Conservation (phyloP, 768 basidiomycete species). For the Baorangia bicolor region DNA sequence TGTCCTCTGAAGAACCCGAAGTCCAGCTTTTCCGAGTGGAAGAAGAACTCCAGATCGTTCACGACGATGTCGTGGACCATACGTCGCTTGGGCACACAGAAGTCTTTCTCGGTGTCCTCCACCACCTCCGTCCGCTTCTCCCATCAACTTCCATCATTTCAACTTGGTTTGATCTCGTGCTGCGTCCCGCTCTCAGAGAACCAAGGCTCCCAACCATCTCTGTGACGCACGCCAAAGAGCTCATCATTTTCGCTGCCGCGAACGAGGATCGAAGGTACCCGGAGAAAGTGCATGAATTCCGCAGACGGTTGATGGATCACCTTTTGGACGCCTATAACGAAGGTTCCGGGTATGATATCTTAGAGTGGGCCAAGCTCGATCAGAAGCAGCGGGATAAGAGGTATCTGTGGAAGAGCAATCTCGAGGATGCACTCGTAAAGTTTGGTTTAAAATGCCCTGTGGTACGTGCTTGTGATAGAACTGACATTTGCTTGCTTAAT, state of each 20-base stretch:
- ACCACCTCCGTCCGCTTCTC: constrained; percentile 60
- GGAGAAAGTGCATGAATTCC: constrained; percentile 62
- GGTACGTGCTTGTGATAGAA: constrained; percentile 44
- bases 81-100: constrained; percentile 60
- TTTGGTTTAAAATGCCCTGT: constrained; percentile 62
- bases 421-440: constrained; percentile 71
- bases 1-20: constrained; percentile 47
- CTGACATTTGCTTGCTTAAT: constrained; percentile 7
- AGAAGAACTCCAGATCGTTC: constrained; percentile 63
- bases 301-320: constrained; percentile 67
- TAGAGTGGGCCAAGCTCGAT: constrained; percentile 73
- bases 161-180: constrained; percentile 77
- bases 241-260: constrained; percentile 62
- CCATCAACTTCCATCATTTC: constrained; percentile 67
- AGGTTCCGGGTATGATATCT: constrained; percentile 65
- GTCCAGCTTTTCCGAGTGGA: constrained; percentile 51
- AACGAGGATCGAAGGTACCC: constrained; percentile 41
- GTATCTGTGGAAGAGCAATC: constrained; percentile 71
- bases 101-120: constrained; percentile 63
- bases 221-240: constrained; percentile 66
- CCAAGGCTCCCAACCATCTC: constrained; percentile 60
- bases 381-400: constrained; percentile 58
- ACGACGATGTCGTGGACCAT: constrained; percentile 65
- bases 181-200: constrained; percentile 76
- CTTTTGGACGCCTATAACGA: constrained; percentile 77